Evolutionary conservation across 768 basidiomycete species (phyloP), one percentile per base, ranked within the genome.

Genomic region (Pisolithus tinctorius): DNA sequence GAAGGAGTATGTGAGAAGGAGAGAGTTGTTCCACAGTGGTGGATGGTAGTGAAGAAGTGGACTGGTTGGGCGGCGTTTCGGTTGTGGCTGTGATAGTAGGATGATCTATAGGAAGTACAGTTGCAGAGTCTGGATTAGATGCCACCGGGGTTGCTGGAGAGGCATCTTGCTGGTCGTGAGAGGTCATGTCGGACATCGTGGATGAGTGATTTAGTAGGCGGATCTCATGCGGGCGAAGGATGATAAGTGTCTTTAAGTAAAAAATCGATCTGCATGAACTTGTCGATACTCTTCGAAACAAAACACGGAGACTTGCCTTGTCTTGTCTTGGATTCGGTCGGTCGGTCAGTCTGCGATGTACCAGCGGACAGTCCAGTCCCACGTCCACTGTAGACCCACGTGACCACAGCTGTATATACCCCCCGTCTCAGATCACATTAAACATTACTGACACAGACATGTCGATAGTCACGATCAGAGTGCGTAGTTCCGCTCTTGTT

Each of bases 401-500:
- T 54, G 50, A 42, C n/a, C n/a, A 39, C 27, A 5, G 13, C 30
- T 11, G 4, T 11, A 10, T 8, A 10, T 31, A 10, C 43, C 20
- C 39, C 45, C 29, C 23, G 20, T 14, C 47, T 20, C 30, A 34
- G 37, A 37, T 49, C 45, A 34, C 11, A 34, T 13, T 1, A 34
- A 13, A 34, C 34, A 14, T 13, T 4, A 11, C 50, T 1, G 1
- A 2, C 16, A 29, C 20, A 25, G 56, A 42, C 40, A 85, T 85
- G 84, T 83, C 84, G 42, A 79, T 82, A 58, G 82, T 86, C 51
- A 82, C 83, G 8, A 86, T 86, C 34, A 71, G 83, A 63, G 84
- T 85, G 51, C 50, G 78, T 14, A 34, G 4, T 1, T 68, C 48
- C 31, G 40, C 45, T 44, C 23, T 23, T 46, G 23, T 38, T 51